phyloP scores from a whole-genome alignment of 192 early-diverging fungal genomes.

The Rhizoclosmatium globosum region DNA sequence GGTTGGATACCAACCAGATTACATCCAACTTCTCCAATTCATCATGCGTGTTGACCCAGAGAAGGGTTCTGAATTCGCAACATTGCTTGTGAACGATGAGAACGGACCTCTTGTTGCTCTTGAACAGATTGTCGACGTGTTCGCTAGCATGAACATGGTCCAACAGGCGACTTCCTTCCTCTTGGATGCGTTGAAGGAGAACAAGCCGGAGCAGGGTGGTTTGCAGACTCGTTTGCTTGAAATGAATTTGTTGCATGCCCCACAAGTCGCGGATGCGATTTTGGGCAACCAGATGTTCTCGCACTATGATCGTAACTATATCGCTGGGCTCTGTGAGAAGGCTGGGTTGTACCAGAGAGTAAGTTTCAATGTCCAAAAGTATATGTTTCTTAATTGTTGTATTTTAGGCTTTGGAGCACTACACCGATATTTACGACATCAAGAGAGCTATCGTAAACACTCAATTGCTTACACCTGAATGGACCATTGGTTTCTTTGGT shows the following conservation, averaged over 20 bases:
- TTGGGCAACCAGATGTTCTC: conserved; percentile 95
- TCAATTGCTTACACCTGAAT: conserved; percentile 84
- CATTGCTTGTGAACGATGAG: conserved; percentile 84
- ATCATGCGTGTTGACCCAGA: conserved; percentile 92
- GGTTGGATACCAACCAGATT: conserved; percentile 93
- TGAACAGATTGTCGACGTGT: conserved; percentile 94
- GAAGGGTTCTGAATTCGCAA: conserved; percentile 93
- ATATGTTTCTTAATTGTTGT: background rate
- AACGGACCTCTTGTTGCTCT: conserved; percentile 81
- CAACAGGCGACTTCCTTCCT: conserved; percentile 98
- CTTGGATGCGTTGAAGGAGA: conserved; percentile 94
- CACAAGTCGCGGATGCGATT: conserved; percentile 99
- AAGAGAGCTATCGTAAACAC: conserved; percentile 95
- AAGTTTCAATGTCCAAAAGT: conserved; percentile 15
- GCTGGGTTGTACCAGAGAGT: conserved; percentile 94
- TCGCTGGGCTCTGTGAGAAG: conserved; percentile 96
- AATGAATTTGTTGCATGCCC: conserved; percentile 96
- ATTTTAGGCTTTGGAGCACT: conserved; percentile 88
- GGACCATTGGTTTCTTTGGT: conserved; percentile 96
- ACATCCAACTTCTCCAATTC: conserved; percentile 86
- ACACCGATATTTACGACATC: conserved; percentile 95
- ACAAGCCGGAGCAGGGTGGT: conserved; percentile 88
- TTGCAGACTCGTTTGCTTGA: conserved; percentile 96
- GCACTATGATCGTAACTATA: conserved; percentile 91
- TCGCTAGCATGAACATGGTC: conserved; percentile 89